Base-by-base conservation (phyloP, 2,329 filamentous ascomycete genomes). In the Boeremia exigua region DNA sequence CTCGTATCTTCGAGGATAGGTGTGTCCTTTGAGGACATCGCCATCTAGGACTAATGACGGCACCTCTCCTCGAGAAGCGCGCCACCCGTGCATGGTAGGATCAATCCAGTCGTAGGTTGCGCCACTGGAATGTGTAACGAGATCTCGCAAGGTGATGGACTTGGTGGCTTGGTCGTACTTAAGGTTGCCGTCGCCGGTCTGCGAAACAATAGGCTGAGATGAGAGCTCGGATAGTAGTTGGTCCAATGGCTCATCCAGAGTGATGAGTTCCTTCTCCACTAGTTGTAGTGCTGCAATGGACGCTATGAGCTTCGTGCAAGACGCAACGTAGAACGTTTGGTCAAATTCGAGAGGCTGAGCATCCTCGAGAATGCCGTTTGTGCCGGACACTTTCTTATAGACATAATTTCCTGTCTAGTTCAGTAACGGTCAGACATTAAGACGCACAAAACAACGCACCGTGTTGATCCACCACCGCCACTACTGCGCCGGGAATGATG, bases 331-430 rank as follows among this genome's bases (percentile, higher is more conserved):
- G 60, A 85, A 88, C 7, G 47, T 34, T 10, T 17, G 15, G n/a
- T 69, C 64, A 29, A 85, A 73, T 0, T 79, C 80, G 80, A 89
- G 84, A 4, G 80, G 75, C 38, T 82, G 78, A 0, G 75, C 62
- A 9, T 69, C 63, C 8, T 69, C 56, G 1, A 70, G 48, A 9
- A 77, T 73, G 30, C 67, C 70, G 39, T 75, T 74, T 65, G 40
- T 48, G 23, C 39, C 48, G 10, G 48, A 43, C 1, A 33, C 27
- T 1, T 33, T 51, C 12, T 29, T 33, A 19, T 45, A 51, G 19
- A 51, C 8, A 10, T 51, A 51, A 17, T 45, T 51, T 2, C 48
- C 33, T 51, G 28, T 8, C 9, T 7, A 14, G 3, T 2, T 51
- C 3, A 51, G 28, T 14, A 6, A 19, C 14, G 17, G 3, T 12